Conservation (phyloP, 257 asterid species). For the Solanum raphanifolium region DNA sequence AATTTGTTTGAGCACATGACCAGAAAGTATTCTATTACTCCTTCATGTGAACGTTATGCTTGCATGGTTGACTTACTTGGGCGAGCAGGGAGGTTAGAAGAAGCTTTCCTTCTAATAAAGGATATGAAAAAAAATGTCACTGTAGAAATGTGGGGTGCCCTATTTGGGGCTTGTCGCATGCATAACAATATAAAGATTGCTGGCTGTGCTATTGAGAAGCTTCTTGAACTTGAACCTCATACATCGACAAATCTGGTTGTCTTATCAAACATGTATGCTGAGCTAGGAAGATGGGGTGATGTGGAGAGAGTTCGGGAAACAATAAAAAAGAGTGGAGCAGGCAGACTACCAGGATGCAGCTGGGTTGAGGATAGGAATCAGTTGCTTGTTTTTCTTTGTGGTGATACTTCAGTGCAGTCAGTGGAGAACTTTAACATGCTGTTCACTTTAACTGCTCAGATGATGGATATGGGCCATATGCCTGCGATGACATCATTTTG, state of each 20-base stretch:
- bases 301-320: slow-evolving; percentile 23
- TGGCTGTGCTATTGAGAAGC: slow-evolving; percentile 17
- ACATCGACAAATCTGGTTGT: slow-evolving; percentile 21
- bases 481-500: not conserved
- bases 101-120: slow-evolving; percentile 22
- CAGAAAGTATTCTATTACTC: slow-evolving; percentile 24
- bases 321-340: slow-evolving; percentile 13
- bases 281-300: slow-evolving; percentile 39
- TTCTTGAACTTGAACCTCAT: slow-evolving; percentile 28
- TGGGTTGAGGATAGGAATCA: slow-evolving; percentile 35
- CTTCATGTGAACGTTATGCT: slow-evolving; percentile 22
- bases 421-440: not conserved
- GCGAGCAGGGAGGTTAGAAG: slow-evolving; percentile 37
- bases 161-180: slow-evolving; percentile 27
- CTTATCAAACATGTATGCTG: slow-evolving; percentile 26
- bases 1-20: slow-evolving; percentile 26
- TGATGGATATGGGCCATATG: slow-evolving; percentile 1
- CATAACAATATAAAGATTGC: slow-evolving; percentile 27
- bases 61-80: slow-evolving; percentile 41
- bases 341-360: slow-evolving; percentile 36
- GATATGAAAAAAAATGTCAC: slow-evolving; percentile 19
- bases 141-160: slow-evolving; percentile 34
- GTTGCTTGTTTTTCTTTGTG: slow-evolving; percentile 16
- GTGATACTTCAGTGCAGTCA: not conserved
- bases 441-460: slow-evolving; percentile 13